Conservation (phyloP, 1,139 yeast species). For the Debaryomycetaceae sp. region DNA sequence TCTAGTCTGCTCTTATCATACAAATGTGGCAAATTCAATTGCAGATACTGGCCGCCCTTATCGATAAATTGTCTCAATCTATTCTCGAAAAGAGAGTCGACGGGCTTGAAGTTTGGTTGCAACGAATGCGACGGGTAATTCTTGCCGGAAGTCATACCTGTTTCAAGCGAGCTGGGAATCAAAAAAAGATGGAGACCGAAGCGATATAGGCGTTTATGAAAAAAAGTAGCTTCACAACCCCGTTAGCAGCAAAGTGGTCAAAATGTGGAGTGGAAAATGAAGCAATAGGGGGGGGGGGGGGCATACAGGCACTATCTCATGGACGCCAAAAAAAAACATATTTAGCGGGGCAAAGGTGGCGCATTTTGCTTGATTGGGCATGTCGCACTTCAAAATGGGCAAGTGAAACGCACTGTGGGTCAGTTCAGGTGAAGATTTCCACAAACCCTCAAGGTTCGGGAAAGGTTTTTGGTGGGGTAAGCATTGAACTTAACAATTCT, state of each 20-base stretch:
- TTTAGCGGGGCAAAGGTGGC: too few species aligned
- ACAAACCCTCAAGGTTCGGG: too few species aligned
- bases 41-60: constrained; percentile 63
- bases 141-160: constrained; percentile 2
- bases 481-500: too few species aligned
- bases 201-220: neutral
- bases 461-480: too few species aligned
- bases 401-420: too few species aligned
- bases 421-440: too few species aligned
- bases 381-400: too few species aligned
- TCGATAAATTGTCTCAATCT: constrained; percentile 79
- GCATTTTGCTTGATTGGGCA: too few species aligned
- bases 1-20: constrained; percentile 60
- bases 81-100: constrained; percentile 71
- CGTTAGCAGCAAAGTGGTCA: too few species aligned
- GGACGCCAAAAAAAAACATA: too few species aligned
- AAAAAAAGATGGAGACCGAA: neutral
- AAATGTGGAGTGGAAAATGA: constrained; percentile 1
- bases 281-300: neutral
- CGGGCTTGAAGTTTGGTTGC: constrained; percentile 79
- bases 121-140: constrained; percentile 25
- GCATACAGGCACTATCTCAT: neutral
- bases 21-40: constrained; percentile 76
- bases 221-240: too few species aligned
- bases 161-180: neutral